Conservation (phyloP, 2,329 filamentous ascomycete species). For the Colletotrichum truncatum region DNA sequence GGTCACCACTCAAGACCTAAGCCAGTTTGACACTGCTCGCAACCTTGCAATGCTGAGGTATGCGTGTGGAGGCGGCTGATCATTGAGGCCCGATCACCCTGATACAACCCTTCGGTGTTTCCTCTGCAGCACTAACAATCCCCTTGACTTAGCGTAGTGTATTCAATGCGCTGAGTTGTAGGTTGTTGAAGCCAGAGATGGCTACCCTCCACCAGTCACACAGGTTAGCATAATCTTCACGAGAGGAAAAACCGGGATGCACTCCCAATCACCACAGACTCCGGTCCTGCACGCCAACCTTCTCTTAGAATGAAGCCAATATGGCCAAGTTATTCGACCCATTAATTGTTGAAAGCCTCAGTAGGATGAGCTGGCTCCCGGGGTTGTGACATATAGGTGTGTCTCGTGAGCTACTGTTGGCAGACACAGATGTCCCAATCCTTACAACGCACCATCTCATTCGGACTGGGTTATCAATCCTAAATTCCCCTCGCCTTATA, state of each 20-base stretch:
- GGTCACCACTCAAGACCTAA: background rate
- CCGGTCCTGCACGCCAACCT: background rate
- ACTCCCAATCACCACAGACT: background rate
- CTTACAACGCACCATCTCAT: too few relatives aligned
- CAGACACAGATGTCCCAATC: background rate
- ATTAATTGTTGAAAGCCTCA: background rate
- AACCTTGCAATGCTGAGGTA: background rate
- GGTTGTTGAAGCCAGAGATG: conserved; percentile 1
- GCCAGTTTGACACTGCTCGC: background rate
- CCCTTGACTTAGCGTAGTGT: background rate
- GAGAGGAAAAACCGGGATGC: background rate
- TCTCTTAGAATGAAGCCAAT: background rate
- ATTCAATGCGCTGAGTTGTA: background rate
- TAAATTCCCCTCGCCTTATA: too few relatives aligned
- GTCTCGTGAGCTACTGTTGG: background rate
- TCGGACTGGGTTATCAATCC: too few relatives aligned
- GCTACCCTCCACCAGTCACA: background rate
- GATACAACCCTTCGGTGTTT: background rate
- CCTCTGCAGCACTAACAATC: background rate
- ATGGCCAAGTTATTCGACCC: conserved; percentile 3
- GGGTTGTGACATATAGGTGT: background rate
- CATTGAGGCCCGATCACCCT: background rate
- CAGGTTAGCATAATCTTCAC: background rate
- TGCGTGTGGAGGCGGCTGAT: background rate
- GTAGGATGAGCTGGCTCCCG: background rate